Percentiles rank a stretch among this genome's conserved stretches.
Conservation (phyloP, 23 red algal species). For the Gracilariopsis chorda region DNA sequence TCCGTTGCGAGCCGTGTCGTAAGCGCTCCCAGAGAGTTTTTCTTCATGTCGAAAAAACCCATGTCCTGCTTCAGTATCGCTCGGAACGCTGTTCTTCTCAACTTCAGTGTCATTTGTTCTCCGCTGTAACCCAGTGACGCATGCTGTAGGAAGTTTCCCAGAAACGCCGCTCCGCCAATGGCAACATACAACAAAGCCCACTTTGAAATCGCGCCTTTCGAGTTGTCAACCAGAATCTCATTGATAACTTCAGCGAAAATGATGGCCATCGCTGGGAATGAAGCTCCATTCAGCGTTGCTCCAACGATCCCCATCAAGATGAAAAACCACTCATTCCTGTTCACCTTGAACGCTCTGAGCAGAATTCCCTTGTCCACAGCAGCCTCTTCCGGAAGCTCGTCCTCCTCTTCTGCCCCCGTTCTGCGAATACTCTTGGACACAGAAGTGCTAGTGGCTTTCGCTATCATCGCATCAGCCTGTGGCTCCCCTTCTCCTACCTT, state of each 20-base stretch:
- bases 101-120: constrained; percentile 81
- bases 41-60: constrained; percentile 79
- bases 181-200: constrained; percentile 37
- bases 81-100: constrained; percentile 68
- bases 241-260: constrained; percentile 62
- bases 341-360: constrained; percentile 24
- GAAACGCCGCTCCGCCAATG: constrained; percentile 31
- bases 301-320: constrained; percentile 53
- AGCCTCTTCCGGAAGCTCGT: not conserved
- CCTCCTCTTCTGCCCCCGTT: not conserved
- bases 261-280: constrained; percentile 56
- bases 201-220: not conserved
- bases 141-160: constrained; percentile 56
- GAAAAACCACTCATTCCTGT: constrained; percentile 35
- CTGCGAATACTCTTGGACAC: not conserved
- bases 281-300: constrained; percentile 40
- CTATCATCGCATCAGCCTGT: not conserved
- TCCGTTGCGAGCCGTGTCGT: constrained; percentile 70
- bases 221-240: constrained; percentile 7
- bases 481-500: not conserved
- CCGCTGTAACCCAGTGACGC: constrained; percentile 76
- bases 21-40: constrained; percentile 68
- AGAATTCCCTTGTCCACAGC: constrained; percentile 45
- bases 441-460: constrained; percentile 13
- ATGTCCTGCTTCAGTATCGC: constrained; percentile 90